Base-by-base conservation (phyloP, 208 protist genomes). In the Zelonia costaricensis region DNA sequence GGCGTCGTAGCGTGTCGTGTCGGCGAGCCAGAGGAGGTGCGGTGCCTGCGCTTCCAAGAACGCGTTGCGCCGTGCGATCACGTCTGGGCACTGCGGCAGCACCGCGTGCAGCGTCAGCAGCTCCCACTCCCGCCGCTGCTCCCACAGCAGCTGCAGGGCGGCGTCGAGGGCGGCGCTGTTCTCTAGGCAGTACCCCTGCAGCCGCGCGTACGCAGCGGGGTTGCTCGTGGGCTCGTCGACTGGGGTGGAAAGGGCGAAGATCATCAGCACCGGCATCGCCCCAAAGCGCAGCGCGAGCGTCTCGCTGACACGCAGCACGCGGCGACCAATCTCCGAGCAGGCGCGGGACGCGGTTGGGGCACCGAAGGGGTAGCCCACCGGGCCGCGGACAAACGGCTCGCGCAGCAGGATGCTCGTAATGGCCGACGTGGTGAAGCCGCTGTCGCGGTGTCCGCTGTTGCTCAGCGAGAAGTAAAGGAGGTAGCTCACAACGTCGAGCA, bases 301-400 rank as follows among this genome's bases (percentile, higher is more conserved):
- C 51, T 92, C 84, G 39, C 74, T 62, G 10, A 84, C 30, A 27
- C 52, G 47, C 40, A 94, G 54, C 13, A 81, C 69, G 15, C 70
- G 66, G 6, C 57, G 66, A 12, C 81, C 74, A 20, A 86, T 44
- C 18, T 75, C 75, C 5, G 42, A 9, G 44, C 58, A 61, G 46
- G 62, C 31, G 35, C 40, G 16, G 5, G 62, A 67, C 1, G 77
- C 49, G 7, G 47, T 33, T 15, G 88, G 88, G 8, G 69, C 63
- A 23, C 88, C 84, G 70, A 83, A 86, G 25, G 88, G 88, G 71
- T 91, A 94, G 27, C 88, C 88, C 3, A 90, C 62, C 39, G 78
- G 80, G 6, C 73, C 74, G 4, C 46, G 47, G 10, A 88, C 51
- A 46, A 90, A 91, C 0, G 84, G 82, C 44, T 74, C 72, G 25